Base-by-base conservation (phyloP, 495 filamentous ascomycete species). In the Trichoderma orchidacearum region DNA sequence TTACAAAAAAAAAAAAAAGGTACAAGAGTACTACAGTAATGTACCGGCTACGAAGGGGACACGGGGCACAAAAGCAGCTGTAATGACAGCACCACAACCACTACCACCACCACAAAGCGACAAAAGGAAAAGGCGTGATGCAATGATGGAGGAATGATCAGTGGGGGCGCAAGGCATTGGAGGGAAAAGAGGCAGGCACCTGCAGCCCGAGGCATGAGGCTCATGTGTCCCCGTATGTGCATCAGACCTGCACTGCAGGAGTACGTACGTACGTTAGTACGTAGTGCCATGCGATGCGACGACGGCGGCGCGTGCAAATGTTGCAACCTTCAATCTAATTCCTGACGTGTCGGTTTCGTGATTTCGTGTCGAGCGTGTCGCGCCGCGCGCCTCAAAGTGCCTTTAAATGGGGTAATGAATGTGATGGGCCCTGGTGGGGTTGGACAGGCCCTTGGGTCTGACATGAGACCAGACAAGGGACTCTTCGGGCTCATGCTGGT, bases 281-380 rank as follows among this genome's bases (percentile, higher is more conserved):
- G 3, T 6, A 13, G 34, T 36, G 3, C 3, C 3, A 1, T 48
- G 12, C 41, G 41, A 27, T 27, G 18, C 41, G 41, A 13, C n/a
- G n/a, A n/a, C n/a, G n/a, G 41, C 11, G 51, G 17, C 45, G 51
- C 27, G 51, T 53, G 13, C 34, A n/a, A 78, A 9, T 53, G 52
- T 35, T 72, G 74, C 64, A 75, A 41, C n/a, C 53, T 48, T 60
- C 57, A 56, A 57, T 52, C 15, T 21, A 28, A 45, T 17, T 36
- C 2, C 38, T 29, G 58, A 60, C 58, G 58, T 60, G 58, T 60
- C 58, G 29, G 27, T 60, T 60, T 60, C 58, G 58, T 60, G 58
- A 60, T 60, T 56, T 57, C 58, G 58, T 57, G 58, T 60, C 30
- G 34, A 12, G 34, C 13, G 35, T 30, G 56, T 45, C 41, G 30